Base-by-base conservation (phyloP, 257 asterid species). In the Coffea eugenioides region DNA sequence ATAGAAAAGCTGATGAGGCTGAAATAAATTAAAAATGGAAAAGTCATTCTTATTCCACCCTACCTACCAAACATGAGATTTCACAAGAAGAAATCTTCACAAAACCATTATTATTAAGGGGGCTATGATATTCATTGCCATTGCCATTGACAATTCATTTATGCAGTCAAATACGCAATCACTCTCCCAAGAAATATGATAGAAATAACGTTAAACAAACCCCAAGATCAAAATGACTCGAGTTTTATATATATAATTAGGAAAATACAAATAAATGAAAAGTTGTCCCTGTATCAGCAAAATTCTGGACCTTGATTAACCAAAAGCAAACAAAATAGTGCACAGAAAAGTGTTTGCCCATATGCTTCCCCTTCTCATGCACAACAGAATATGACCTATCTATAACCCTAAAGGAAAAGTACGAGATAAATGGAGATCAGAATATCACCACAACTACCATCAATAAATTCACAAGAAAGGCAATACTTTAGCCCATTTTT, bases 391-490 rank as follows among this genome's bases (percentile, higher is more conserved):
- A 51, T 41, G 67, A 71, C 70, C 25, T 54, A 14, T 3, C 45
- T 56, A 20, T 59, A 12, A 48, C 27, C 23, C 23, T 51, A 46
- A 62, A 16, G 45, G 59, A 31, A 57, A 39, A 1, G 23, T 16
- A 21, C 6, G 54, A 34, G 27, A 10, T 0, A 11, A 56, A 70
- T 49, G 25, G 25, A 20, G 54, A 52, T 69, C 23, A 39, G 10
- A 34, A 79, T 21, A 10, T 77, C 25, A 49, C 41, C 56, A 20
- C 18, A 57, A 21, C 34, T n/a, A 43, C 59, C 39, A 59, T 27
- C 57, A 75, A 61, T 39, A 21, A 75, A 67, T 65, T 51, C 74
- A 77, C 11, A 49, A 46, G 51, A 49, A 65, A 59, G 75, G 21
- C 67, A 78, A 14, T 49, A 57, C 70, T 14, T 56, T 13, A 25